A percentile compares a stretch with the other conserved stretches of the same genome.
phyloP scores from a whole-genome alignment of 495 filamentous ascomycete genomes.

The Penicillium egyptiacum region DNA sequence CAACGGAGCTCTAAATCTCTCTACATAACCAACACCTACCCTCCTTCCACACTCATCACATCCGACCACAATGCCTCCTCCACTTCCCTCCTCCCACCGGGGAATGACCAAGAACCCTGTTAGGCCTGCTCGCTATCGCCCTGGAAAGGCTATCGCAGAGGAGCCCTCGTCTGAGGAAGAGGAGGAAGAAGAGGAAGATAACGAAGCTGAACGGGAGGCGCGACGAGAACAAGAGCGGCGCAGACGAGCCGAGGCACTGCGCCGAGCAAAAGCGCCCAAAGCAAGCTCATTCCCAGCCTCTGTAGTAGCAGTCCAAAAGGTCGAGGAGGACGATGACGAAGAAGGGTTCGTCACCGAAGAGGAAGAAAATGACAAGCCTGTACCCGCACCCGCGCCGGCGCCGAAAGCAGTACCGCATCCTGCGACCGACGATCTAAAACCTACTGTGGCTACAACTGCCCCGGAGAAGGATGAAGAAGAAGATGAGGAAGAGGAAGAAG shows the following conservation, averaged over 20 bases:
- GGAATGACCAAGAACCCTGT: conserved; percentile 94
- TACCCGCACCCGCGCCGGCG: conserved; percentile 11
- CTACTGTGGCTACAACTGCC: conserved; percentile 8
- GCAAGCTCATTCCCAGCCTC: conserved; percentile 59
- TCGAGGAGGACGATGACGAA: conserved; percentile 55
- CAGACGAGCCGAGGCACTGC: conserved; percentile 32
- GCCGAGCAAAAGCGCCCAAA: conserved; percentile 53
- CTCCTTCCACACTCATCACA: not conserved
- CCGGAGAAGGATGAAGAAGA: conserved; percentile 55
- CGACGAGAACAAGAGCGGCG: conserved; percentile 40
- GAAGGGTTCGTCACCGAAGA: conserved; percentile 76
- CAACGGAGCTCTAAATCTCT: conserved; percentile 34
- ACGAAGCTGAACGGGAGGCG: conserved; percentile 48
- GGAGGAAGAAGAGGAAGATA: conserved; percentile 50
- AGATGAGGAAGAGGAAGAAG: conserved; percentile 51
- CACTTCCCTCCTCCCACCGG: conserved; percentile 54
- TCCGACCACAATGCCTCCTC: conserved; percentile 62
- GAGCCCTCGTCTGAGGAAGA: conserved; percentile 63
- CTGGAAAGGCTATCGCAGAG: conserved; percentile 75
- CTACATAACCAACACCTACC: not conserved
- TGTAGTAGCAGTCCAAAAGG: conserved; percentile 32
- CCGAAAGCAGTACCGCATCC: conserved; percentile 37
- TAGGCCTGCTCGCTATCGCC: conserved; percentile 73
- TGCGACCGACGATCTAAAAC: conserved; percentile 6
- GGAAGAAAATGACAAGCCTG: conserved; percentile 47